Conservation (phyloP, 2,329 filamentous ascomycete genomes). For the Fusarium nelsonii region DNA sequence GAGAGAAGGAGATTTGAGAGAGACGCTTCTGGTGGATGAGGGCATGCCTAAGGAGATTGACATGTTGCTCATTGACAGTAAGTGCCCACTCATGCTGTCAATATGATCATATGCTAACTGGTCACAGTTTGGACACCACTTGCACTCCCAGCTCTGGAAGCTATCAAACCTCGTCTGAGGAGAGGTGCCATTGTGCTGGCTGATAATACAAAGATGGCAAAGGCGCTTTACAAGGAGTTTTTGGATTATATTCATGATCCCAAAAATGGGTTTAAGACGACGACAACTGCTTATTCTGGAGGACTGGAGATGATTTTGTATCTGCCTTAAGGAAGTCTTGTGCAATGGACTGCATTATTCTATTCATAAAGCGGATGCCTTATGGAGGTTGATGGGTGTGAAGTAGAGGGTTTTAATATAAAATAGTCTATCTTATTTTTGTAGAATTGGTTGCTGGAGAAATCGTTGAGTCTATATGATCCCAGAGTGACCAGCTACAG, state of each 20-base stretch:
- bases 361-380: no score
- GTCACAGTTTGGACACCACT: conserved; percentile 67
- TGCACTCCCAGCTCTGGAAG: conserved; percentile 64
- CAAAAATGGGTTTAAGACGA: conserved; percentile 61
- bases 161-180: conserved; percentile 61
- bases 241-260: conserved; percentile 60
- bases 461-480: not conserved
- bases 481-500: not conserved
- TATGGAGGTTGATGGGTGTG: accelerated
- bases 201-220: conserved; percentile 61
- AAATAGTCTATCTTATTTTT: not conserved
- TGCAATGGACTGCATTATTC: not conserved
- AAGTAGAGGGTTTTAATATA: not conserved
- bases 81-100: conserved; percentile 46
- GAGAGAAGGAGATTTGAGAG: conserved; percentile 67
- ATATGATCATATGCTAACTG: not conserved
- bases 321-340: conserved; percentile 13
- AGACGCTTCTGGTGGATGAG: conserved; percentile 60
- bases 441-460: not conserved
- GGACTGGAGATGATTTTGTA: conserved; percentile 51
- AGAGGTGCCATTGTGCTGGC: conserved; percentile 62
- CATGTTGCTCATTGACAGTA: conserved; percentile 72
- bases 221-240: conserved; percentile 61
- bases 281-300: conserved; percentile 50
- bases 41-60: conserved; percentile 62